Conservation (phyloP, 2,329 filamentous ascomycete species). For the Biscogniauxia sp. region DNA sequence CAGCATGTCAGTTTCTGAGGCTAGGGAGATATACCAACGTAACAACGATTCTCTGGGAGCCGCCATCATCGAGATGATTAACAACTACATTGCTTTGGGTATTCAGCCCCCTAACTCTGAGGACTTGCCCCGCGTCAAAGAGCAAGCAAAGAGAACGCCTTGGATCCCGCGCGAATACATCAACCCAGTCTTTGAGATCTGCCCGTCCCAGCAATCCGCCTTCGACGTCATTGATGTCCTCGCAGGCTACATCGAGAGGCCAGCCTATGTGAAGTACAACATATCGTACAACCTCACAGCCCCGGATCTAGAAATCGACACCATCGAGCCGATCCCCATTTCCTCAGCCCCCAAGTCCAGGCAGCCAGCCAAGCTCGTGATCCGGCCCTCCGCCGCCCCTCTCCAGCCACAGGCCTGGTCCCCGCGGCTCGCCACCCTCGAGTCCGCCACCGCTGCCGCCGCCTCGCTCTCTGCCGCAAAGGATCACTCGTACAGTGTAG, state of each 20-base stretch:
- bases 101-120: slow-evolving; percentile 33
- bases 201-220: slow-evolving; percentile 25
- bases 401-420: background rate
- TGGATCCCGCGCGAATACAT: slow-evolving; percentile 45
- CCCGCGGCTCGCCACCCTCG: slow-evolving; percentile 2
- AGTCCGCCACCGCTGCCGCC: slow-evolving; percentile 12
- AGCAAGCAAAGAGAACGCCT: slow-evolving; percentile 38
- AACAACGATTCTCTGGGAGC: slow-evolving; percentile 38
- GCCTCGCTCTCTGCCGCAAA: slow-evolving; percentile 19
- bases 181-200: slow-evolving; percentile 41
- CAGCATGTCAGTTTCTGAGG: slow-evolving; percentile 39
- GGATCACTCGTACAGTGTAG: slow-evolving; percentile 35
- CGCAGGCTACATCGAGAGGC: slow-evolving; percentile 42
- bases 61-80: slow-evolving; percentile 42
- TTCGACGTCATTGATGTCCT: slow-evolving; percentile 42
- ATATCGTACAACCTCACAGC: slow-evolving; percentile 29
- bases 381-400: background rate
- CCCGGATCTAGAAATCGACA: slow-evolving; percentile 13
- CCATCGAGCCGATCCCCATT: background rate
- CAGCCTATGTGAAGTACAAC: slow-evolving; percentile 33
- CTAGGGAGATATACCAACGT: slow-evolving; percentile 40
- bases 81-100: slow-evolving; percentile 41
- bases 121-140: slow-evolving; percentile 30
- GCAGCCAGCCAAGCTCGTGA: background rate
- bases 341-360: slow-evolving; percentile 1